Evolutionary conservation across 352 stramenopile genomes (phyloP).

Genomic region (Phytophthora pini): DNA sequence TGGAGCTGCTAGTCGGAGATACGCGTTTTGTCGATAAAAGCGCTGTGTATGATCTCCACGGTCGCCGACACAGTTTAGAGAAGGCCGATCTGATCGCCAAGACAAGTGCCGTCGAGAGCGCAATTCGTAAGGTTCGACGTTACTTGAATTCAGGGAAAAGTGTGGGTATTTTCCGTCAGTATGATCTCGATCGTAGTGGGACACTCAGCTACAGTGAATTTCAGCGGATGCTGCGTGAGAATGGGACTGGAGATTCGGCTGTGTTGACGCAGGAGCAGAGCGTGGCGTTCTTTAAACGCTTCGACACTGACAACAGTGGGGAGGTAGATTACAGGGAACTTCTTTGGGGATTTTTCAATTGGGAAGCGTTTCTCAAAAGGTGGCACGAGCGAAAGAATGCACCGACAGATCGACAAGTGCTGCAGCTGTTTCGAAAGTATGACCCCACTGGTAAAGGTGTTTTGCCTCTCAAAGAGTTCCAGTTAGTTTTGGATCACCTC

Average conservation of each 20-base stretch:
- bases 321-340: conserved; percentile 67
- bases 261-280: conserved; percentile 52
- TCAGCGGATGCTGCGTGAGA: conserved; percentile 36
- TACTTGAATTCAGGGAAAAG: conserved; percentile 24
- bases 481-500: conserved; percentile 58
- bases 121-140: conserved; percentile 65
- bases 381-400: conserved; percentile 52
- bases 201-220: conserved; percentile 60
- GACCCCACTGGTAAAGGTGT: conserved; percentile 47
- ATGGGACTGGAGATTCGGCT: conserved; percentile 25
- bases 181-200: conserved; percentile 56
- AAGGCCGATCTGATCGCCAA: conserved; percentile 36
- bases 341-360: conserved; percentile 73
- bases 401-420: conserved; percentile 19
- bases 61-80: conserved; percentile 43
- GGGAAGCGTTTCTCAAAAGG: conserved; percentile 59
- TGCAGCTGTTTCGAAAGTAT: conserved; percentile 55
- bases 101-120: conserved; percentile 47
- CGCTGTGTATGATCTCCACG: conserved; percentile 72
- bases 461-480: conserved; percentile 51
- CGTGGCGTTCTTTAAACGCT: conserved; percentile 48
- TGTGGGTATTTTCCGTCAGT: conserved; percentile 52
- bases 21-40: conserved; percentile 7
- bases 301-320: conserved; percentile 55
- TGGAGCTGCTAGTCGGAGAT: conserved; percentile 28